Evolutionary conservation across 805 yeast genomes (phyloP).

Genomic region (Yarrowia porcina): DNA sequence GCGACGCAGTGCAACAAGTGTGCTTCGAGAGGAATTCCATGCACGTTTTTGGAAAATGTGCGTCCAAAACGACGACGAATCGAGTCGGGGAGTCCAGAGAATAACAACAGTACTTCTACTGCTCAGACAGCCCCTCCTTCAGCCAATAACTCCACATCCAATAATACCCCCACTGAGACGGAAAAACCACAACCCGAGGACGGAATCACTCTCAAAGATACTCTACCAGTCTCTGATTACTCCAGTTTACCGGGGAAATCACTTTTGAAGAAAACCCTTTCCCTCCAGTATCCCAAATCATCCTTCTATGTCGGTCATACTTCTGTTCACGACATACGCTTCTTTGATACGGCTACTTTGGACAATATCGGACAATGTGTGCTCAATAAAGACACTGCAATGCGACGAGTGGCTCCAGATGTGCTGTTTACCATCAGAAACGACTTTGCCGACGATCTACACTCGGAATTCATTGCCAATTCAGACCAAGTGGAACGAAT

Average conservation of each 20-base stretch:
- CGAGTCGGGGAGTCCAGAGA: neutral
- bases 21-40: constrained; percentile 66
- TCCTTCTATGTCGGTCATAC: constrained; percentile 87
- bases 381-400: constrained; percentile 58
- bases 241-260: constrained; percentile 61
- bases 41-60: constrained; percentile 50
- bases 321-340: constrained; percentile 70
- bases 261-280: constrained; percentile 60
- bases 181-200: neutral
- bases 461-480: constrained; percentile 65
- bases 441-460: constrained; percentile 69
- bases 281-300: constrained; percentile 85
- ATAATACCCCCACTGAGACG: neutral
- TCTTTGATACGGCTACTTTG: constrained; percentile 60
- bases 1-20: constrained; percentile 65
- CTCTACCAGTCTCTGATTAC: constrained; percentile 60
- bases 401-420: constrained; percentile 74
- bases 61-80: neutral
- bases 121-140: no score
- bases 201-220: neutral
- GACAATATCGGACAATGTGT: constrained; percentile 80
- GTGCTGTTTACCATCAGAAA: constrained; percentile 71
- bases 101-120: neutral
- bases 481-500: constrained; percentile 80
- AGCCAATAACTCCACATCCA: neutral